Percentiles rank a stretch among this genome's conserved stretches.
phyloP scores from a whole-genome alignment of 2,329 filamentous ascomycete species.

The Bimuria novae-zelandiae region DNA sequence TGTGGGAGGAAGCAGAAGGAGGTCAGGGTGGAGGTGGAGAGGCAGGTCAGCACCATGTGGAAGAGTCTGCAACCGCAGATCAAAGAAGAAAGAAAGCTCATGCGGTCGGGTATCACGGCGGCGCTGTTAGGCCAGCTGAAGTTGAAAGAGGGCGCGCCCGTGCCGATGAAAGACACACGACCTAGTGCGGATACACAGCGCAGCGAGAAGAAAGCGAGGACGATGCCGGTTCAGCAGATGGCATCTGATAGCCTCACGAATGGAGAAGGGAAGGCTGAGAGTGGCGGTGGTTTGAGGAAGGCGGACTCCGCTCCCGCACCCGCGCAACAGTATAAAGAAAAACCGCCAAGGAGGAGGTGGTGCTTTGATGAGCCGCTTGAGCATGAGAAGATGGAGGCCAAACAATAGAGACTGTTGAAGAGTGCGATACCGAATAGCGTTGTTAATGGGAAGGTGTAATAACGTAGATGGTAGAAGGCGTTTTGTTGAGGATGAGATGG shows the following conservation, averaged over 20 bases:
- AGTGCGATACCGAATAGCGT: background rate
- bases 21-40: slow-evolving; percentile 39
- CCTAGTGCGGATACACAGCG: background rate
- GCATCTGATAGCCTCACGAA: background rate
- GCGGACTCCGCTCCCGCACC: slow-evolving; percentile 5
- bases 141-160: slow-evolving; percentile 32
- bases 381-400: slow-evolving; percentile 9
- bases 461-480: no score
- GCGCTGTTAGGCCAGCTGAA: slow-evolving; percentile 31
- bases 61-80: slow-evolving; percentile 29
- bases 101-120: slow-evolving; percentile 30
- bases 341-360: slow-evolving; percentile 1
- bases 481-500: no score
- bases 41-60: slow-evolving; percentile 29
- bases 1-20: slow-evolving; percentile 10
- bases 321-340: slow-evolving; percentile 7
- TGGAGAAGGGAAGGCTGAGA: background rate
- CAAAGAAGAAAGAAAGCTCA: slow-evolving; percentile 29
- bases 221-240: slow-evolving; percentile 4
- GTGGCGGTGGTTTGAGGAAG: background rate
- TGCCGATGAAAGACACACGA: slow-evolving; percentile 27
- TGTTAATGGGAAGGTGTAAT: background rate
- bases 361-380: background rate
- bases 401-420: background rate
- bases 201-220: background rate